Evolutionary conservation across 1,139 yeast genomes (phyloP), one percentile per base, ranked within the genome.

Genomic region (Taphrina pruni): DNA sequence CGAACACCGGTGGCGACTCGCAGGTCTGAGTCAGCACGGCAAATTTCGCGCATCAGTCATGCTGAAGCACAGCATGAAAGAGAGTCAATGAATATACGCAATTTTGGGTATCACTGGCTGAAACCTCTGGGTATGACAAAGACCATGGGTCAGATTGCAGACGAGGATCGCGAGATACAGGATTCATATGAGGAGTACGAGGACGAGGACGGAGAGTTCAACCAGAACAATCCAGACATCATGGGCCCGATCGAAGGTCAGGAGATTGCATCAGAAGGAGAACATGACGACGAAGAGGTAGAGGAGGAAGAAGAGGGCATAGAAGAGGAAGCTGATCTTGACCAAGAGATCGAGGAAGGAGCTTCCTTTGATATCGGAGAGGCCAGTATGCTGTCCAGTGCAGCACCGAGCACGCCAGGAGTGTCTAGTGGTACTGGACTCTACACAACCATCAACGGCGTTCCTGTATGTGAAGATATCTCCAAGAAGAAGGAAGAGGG

Each of bases 61-160:
- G 54, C 43, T 14, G 62, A 58, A 17, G 62, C 20, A 12, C 51
- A 36, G 20, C 8, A 20, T 32, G 54, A 43, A 32, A 52, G 62
- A 14, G 62, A 58, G 14, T 17, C 45, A 12, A 52, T 58, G 14
- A 58, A 58, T 17, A 58, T 58, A 21, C 51, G 62, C 35, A 58
- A 58, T 17, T 58, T 58, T 35, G 62, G 62, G 6, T 58, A 45
- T 46, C 62, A 58, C 43, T 58, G 62, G 62, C 62, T 58, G 41
- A 43, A 58, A 17, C 62, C 62, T 2, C 8, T 58, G 12, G 62
- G 62, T 1, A 46, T 26, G n/a, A 45, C 62, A 21, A 58, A 58
- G 54, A 58, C 62, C 20, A 58, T 58, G 62, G 62, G 62, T 6
- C 62, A 58, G 32, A 58, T 58, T 14, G 62, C 38, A 43, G 62